A percentile compares a stretch with the other conserved stretches of the same genome.
Conservation (phyloP, 345 rosid genomes). For the Eutrema japonicum region DNA sequence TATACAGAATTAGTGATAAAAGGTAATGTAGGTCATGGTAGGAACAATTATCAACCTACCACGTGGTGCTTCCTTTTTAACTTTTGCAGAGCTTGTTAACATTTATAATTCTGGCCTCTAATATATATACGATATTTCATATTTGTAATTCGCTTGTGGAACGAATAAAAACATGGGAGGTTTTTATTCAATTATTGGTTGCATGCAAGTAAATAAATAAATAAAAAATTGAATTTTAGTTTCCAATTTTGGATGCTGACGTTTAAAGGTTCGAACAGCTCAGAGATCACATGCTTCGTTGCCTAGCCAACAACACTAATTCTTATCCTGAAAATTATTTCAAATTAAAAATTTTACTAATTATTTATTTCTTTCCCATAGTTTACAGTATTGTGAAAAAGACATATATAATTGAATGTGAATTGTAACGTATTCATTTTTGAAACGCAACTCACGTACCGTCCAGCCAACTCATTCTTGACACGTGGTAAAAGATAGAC, state of each 20-base stretch:
- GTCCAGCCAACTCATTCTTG: slow-evolving; percentile 19
- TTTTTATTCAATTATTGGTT: background rate
- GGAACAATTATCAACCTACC: background rate
- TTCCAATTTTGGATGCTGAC: slow-evolving; percentile 22
- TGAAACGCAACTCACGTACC: slow-evolving; percentile 39
- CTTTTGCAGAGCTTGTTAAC: background rate
- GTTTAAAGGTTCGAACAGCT: slow-evolving; percentile 33
- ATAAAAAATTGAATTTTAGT: background rate
- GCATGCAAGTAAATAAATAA: background rate
- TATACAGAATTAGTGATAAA: too few species aligned
- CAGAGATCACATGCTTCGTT: slow-evolving; percentile 37
- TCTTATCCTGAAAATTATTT: background rate
- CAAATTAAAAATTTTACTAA: background rate
- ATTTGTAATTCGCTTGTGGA: background rate
- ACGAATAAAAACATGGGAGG: background rate
- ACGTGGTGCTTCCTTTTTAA: background rate
- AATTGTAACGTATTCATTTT: slow-evolving; percentile 22
- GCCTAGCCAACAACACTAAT: slow-evolving; percentile 6
- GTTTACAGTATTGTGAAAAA: too few species aligned
- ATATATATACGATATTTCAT: background rate
- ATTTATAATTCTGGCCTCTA: background rate
- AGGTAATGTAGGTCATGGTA: background rate
- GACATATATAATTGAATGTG: background rate
- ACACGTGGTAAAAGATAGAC: slow-evolving; percentile 13
- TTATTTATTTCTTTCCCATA: too few species aligned